Conservation (phyloP, 1,139 yeast species). For the Nematodospora anomalae region DNA sequence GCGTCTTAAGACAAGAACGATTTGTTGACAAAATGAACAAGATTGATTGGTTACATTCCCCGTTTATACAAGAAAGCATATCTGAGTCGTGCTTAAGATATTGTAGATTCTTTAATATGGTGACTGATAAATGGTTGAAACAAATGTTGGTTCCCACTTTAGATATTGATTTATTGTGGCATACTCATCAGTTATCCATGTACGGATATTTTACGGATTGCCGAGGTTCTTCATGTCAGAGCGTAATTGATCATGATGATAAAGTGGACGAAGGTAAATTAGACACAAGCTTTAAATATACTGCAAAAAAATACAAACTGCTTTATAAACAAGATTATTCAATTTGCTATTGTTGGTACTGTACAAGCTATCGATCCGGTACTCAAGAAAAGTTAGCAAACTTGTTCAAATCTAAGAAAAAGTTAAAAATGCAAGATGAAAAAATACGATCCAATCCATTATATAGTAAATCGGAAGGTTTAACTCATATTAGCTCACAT, state of each 20-base stretch:
- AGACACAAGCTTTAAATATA: constrained; percentile 14
- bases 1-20: constrained; percentile 31
- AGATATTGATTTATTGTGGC: constrained; percentile 44
- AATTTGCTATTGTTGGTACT: constrained; percentile 19
- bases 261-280: constrained; percentile 14
- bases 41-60: constrained; percentile 30
- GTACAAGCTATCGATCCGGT: constrained; percentile 8
- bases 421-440: not conserved
- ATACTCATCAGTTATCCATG: constrained; percentile 36
- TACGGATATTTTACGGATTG: constrained; percentile 25
- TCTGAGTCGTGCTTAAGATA: constrained; percentile 26
- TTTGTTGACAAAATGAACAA: constrained; percentile 32
- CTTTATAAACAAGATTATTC: constrained; percentile 15
- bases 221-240: constrained; percentile 9
- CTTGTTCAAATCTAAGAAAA: constrained; percentile 1
- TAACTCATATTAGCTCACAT: constrained; percentile 22
- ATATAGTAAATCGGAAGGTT: constrained; percentile 8
- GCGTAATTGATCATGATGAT: constrained; percentile 19
- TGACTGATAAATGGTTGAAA: constrained; percentile 12
- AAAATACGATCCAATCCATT: not conserved
- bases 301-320: constrained; percentile 15
- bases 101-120: constrained; percentile 24
- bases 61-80: constrained; percentile 20
- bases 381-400: not conserved
- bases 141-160: constrained; percentile 34